A percentile compares a stretch with the other conserved stretches of the same genome.
phyloP scores from a whole-genome alignment of 352 stramenopile genomes.

The Phytophthora parvispora region DNA sequence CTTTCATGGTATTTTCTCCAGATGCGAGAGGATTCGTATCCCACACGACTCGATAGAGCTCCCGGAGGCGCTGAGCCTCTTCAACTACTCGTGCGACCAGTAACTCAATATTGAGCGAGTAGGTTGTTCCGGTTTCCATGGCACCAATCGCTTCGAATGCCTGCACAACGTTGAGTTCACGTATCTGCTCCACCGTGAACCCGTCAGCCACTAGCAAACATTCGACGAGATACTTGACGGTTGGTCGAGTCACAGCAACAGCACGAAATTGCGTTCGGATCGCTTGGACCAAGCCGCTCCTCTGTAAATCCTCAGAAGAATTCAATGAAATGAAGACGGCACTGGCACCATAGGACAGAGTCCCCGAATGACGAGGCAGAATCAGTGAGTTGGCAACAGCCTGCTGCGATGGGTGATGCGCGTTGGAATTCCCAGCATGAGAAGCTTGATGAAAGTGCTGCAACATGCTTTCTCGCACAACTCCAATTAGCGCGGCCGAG shows the following conservation, averaged over 20 bases:
- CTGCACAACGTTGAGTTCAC: constrained; percentile 15
- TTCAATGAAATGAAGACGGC: constrained; percentile 43
- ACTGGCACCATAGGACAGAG: constrained; percentile 14
- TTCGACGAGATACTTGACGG: constrained; percentile 38
- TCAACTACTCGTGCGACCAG: constrained; percentile 36
- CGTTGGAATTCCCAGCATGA: background rate
- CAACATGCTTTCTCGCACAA: constrained; percentile 25
- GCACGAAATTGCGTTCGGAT: constrained; percentile 43
- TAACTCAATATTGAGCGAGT: constrained; percentile 25
- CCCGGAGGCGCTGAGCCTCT: constrained; percentile 23
- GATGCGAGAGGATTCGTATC: constrained; percentile 1
- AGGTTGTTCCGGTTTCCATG: constrained; percentile 2
- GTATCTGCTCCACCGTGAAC: constrained; percentile 23
- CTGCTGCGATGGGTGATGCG: constrained; percentile 7
- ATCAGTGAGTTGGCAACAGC: constrained; percentile 24
- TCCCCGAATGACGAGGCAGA: constrained; percentile 10
- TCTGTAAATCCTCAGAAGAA: constrained; percentile 7
- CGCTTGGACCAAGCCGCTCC: constrained; percentile 32
- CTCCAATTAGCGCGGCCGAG: background rate
- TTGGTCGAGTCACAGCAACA: constrained; percentile 29
- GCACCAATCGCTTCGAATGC: constrained; percentile 38
- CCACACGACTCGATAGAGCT: constrained; percentile 22
- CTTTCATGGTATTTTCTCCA: constrained; percentile 1
- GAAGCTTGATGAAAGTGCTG: constrained; percentile 26
- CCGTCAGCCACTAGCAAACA: constrained; percentile 39